phyloP scores from a whole-genome alignment of 768 basidiomycete genomes.

The Termitomyces sp. region DNA sequence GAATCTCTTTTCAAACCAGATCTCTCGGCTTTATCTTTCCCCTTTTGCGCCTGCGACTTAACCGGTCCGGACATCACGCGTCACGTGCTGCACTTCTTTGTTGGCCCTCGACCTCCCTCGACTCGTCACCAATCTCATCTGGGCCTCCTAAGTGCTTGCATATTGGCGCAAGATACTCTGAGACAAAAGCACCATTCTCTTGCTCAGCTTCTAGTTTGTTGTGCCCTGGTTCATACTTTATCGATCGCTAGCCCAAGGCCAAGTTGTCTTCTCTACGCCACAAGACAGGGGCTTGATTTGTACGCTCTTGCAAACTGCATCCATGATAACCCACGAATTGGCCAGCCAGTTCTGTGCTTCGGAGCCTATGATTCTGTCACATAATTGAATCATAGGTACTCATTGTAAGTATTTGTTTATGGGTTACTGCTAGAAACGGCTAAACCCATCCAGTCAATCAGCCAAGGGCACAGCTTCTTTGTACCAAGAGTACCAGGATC shows the following conservation, averaged over 20 bases:
- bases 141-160: not conserved
- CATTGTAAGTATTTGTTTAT: not conserved
- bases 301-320: not conserved
- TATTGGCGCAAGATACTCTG: not conserved
- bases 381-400: not conserved
- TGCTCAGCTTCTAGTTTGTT: not conserved
- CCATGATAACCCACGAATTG: not conserved
- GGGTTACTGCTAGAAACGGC: not conserved
- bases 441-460: not conserved
- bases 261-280: constrained; percentile 6
- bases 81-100: not conserved
- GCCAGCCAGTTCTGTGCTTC: not conserved
- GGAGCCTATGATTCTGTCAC: not conserved
- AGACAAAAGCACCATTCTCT: not conserved
- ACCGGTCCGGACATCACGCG: not conserved
- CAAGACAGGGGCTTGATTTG: constrained; percentile 5
- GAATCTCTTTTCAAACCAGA: not conserved
- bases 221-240: not conserved
- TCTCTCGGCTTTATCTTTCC: constrained; percentile 10
- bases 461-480: not conserved
- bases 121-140: too few species aligned
- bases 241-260: not conserved
- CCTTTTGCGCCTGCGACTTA: constrained; percentile 4
- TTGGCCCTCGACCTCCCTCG: not conserved
- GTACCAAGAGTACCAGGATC: not conserved